Conservation (phyloP, 2,329 filamentous ascomycete species). For the Cercospora nicotianae region DNA sequence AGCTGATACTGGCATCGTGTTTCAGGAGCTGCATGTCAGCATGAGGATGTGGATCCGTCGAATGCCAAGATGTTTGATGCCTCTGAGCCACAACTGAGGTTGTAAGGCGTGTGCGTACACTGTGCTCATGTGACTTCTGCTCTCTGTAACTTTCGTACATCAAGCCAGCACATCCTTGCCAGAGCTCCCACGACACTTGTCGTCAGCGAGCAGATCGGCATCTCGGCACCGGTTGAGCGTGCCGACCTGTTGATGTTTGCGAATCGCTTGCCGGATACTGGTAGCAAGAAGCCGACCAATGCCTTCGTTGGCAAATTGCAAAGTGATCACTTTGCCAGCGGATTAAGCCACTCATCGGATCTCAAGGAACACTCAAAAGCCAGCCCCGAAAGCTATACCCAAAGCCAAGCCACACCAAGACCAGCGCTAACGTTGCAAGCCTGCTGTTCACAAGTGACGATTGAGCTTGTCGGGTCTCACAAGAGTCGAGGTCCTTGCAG, state of each 20-base stretch:
- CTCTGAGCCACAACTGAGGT: slow-evolving; percentile 11
- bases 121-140: background rate
- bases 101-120: background rate
- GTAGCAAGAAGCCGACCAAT: background rate
- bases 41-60: background rate
- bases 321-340: background rate
- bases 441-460: background rate
- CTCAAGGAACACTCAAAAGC: background rate
- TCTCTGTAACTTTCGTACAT: background rate
- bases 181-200: background rate
- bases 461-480: background rate
- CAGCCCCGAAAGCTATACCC: background rate
- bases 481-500: background rate
- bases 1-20: background rate
- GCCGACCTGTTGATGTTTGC: background rate
- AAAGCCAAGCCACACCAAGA: background rate
- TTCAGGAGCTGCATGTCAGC: slow-evolving; percentile 5
- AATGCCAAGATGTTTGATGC: slow-evolving; percentile 3
- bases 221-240: background rate
- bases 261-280: background rate
- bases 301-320: background rate
- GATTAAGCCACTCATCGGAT: background rate
- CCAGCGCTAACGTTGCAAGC: background rate
- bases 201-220: background rate
- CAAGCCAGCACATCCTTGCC: background rate